Evolutionary conservation across 2,329 filamentous ascomycete species (phyloP), one percentile per base, ranked within the genome.

Genomic region (Penicillium psychrosexuale): DNA sequence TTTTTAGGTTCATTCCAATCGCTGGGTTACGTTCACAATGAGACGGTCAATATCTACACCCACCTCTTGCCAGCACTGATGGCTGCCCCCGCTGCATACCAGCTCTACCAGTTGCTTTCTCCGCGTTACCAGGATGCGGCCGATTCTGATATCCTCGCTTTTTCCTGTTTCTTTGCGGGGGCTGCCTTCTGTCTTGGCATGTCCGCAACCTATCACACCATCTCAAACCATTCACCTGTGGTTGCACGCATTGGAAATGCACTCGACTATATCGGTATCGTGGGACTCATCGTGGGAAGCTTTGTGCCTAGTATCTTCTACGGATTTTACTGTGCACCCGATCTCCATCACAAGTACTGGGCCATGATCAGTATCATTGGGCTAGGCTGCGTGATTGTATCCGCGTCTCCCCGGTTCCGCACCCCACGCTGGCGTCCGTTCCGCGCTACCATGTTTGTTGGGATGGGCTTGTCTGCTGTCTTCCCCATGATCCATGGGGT

Each of bases 231-330:
- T 72, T 94, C 89, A 17, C 83, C 85, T 36, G 74, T 75, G 1
- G 90, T 97, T 13, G 86, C 88, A 2, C 86, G 84, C 58, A 89
- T 91, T 78, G 92, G 92, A 11, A 97, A 97, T 71, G 90, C 96
- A 72, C 77, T 97, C 53, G 94, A 99, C 71, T 97, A 99, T 71
- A 84, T 93, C 5, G 94, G 94, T 7, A 99, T 99, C 64, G 90
- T 97, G 30, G 84, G 87, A 46, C 77, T 99, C 62, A 97, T 97
- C 56, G 89, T 93, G 62, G 94, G 94, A 7, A 93, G 88, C 70
- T 96, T 93, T 69, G 84, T 97, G 43, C 92, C 94, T 2, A 88
- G 89, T 47, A 74, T 99, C 56, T 94, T 90, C 72, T 96, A 95
- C 72, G 91, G 88, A 3, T 91, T 96, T 71, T 90, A 84, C 66